phyloP scores from a whole-genome alignment of 148 eudicot genomes.

The Beta vulgaris region DNA sequence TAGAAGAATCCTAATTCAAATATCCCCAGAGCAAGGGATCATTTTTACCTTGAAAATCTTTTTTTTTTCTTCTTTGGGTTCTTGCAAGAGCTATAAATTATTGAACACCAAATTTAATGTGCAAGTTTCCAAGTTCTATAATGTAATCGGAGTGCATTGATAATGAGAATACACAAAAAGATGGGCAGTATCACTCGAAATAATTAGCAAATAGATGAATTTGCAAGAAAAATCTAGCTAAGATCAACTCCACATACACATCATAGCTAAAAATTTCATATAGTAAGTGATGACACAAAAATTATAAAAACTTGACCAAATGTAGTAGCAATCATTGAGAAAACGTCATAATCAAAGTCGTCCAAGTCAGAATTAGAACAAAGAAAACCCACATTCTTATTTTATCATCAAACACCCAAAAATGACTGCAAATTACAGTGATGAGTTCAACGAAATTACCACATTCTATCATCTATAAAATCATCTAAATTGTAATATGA shows the following conservation, averaged over 20 bases:
- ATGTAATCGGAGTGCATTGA: neutral
- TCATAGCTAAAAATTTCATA: neutral
- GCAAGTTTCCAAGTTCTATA: neutral
- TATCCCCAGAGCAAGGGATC: neutral
- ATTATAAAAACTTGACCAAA: too few species aligned
- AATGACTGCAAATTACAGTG: neutral
- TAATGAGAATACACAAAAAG: too few species aligned
- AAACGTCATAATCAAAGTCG: too few species aligned
- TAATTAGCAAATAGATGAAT: too few species aligned
- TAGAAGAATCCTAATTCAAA: neutral
- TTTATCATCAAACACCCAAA: neutral
- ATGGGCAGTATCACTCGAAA: neutral
- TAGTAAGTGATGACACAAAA: neutral
- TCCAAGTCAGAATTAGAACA: neutral
- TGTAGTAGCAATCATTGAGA: too few species aligned
- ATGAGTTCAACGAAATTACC: neutral
- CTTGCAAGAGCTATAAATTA: neutral
- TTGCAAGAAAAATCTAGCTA: neutral
- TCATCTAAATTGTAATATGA: neutral
- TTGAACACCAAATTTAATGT: neutral
- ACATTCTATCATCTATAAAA: neutral
- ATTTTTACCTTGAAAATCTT: neutral
- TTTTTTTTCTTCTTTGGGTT: neutral
- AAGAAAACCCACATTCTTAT: neutral
- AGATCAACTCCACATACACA: neutral